Evolutionary conservation across 2,329 filamentous ascomycete species (phyloP).

Genomic region (Cryphonectria radicalis): DNA sequence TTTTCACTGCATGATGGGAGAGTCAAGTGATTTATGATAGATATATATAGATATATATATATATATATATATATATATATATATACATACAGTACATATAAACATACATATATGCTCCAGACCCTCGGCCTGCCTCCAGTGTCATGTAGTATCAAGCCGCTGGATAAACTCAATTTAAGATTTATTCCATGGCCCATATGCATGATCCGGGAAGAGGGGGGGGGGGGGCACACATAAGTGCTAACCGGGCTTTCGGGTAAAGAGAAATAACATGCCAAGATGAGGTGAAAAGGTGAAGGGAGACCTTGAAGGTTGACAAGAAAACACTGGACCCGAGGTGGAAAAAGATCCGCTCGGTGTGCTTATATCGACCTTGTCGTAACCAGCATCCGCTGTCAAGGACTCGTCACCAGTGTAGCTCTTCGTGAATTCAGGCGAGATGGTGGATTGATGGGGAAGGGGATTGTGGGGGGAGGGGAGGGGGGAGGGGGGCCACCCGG

Average conservation of each 20-base stretch:
- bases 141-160: conserved; percentile 22
- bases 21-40: not conserved
- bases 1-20: not conserved
- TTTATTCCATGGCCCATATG: not conserved
- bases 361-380: not conserved
- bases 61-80: not conserved
- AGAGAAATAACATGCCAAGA: conserved; percentile 8
- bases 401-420: not conserved
- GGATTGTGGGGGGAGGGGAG: conserved; percentile 12
- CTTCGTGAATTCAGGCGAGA: conserved; percentile 9
- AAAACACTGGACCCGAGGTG: not conserved
- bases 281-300: not conserved
- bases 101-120: not conserved
- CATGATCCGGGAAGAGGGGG: not conserved
- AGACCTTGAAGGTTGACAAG: not conserved
- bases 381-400: not conserved
- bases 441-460: not conserved
- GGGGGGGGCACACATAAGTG: too few species aligned
- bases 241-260: conserved; percentile 22
- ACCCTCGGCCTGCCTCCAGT: not conserved
- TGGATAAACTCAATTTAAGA: conserved; percentile 19
- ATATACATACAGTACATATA: not conserved
- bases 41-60: conserved; percentile 9
- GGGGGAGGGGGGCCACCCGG: not conserved
- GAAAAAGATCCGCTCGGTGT: not conserved